Conservation (phyloP, 1,139 yeast species). For the Chernovozyma aurita region DNA sequence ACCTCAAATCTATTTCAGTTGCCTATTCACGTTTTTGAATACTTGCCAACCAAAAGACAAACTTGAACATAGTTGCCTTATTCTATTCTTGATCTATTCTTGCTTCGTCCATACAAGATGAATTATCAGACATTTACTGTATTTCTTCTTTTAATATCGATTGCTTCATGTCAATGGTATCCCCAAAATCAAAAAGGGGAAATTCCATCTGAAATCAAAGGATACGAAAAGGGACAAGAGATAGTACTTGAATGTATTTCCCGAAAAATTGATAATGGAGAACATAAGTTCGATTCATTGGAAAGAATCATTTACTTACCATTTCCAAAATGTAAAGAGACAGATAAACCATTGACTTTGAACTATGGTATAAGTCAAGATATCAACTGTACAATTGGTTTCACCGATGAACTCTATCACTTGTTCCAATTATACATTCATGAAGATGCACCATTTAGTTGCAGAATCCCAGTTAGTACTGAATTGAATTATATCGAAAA, state of each 20-base stretch:
- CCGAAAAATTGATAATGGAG: slow-evolving; percentile 71
- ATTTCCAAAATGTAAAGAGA: slow-evolving; percentile 64
- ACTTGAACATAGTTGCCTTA: too few species aligned
- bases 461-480: slow-evolving; percentile 53
- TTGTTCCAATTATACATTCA: slow-evolving; percentile 71
- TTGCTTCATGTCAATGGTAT: slow-evolving; percentile 24
- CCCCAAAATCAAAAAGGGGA: slow-evolving; percentile 35
- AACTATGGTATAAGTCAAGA: slow-evolving; percentile 51
- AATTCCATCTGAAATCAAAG: slow-evolving; percentile 31
- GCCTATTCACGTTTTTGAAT: too few species aligned
- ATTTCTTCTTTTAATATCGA: background rate
- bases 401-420: slow-evolving; percentile 68
- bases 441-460: slow-evolving; percentile 72
- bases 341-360: slow-evolving; percentile 53
- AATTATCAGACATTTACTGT: background rate
- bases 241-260: slow-evolving; percentile 58
- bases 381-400: slow-evolving; percentile 55
- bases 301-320: slow-evolving; percentile 54
- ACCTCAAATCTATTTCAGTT: too few species aligned
- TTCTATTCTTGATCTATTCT: too few species aligned
- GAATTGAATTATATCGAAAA: slow-evolving; percentile 38
- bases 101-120: background rate
- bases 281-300: slow-evolving; percentile 61
- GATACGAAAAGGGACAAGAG: slow-evolving; percentile 40
- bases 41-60: too few species aligned